Conservation (phyloP, 2,329 filamentous ascomycete genomes). For the Emericellopsis cladophorae region DNA sequence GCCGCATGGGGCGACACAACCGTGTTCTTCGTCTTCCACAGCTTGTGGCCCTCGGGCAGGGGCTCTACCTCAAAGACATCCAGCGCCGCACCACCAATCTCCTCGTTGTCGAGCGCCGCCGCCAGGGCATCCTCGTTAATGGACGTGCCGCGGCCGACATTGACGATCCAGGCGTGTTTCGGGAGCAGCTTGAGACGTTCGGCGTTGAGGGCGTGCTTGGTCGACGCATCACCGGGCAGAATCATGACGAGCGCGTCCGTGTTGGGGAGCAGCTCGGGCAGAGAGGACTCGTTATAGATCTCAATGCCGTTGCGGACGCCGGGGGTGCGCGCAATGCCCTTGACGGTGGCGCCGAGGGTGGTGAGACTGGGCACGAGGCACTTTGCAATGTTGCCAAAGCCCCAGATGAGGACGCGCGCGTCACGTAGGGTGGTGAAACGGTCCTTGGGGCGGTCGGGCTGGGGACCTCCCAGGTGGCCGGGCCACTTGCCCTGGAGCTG, state of each 20-base stretch:
- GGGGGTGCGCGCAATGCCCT: constrained; percentile 39
- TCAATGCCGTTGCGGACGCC: constrained; percentile 47
- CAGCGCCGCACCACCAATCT: constrained; percentile 34
- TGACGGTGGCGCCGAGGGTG: constrained; percentile 43
- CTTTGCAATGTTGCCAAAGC: constrained; percentile 56
- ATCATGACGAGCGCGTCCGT: constrained; percentile 60
- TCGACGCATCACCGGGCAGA: constrained; percentile 44
- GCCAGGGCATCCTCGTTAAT: constrained; percentile 36
- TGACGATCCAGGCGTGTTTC: constrained; percentile 42
- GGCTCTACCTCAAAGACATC: constrained; percentile 36
- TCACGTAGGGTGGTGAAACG: constrained; percentile 48
- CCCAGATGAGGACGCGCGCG: constrained; percentile 48
- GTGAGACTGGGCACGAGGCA: constrained; percentile 40
- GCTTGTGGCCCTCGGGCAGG: constrained; percentile 24
- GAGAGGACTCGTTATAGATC: constrained; percentile 40
- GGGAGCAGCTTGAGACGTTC: constrained; percentile 40
- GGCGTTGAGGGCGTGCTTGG: constrained; percentile 39
- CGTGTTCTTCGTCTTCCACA: constrained; percentile 39
- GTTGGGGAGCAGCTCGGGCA: constrained; percentile 37
- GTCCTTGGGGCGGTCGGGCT: constrained; percentile 37
- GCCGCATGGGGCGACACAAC: constrained; percentile 46
- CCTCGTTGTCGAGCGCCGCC: constrained; percentile 26
- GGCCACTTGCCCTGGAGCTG: constrained; percentile 47
- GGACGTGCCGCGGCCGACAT: constrained; percentile 35
- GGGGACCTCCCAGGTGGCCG: constrained; percentile 45